Base-by-base conservation (phyloP, 2,329 filamentous ascomycete genomes). In the Ophiosphaerella herpotricha region DNA sequence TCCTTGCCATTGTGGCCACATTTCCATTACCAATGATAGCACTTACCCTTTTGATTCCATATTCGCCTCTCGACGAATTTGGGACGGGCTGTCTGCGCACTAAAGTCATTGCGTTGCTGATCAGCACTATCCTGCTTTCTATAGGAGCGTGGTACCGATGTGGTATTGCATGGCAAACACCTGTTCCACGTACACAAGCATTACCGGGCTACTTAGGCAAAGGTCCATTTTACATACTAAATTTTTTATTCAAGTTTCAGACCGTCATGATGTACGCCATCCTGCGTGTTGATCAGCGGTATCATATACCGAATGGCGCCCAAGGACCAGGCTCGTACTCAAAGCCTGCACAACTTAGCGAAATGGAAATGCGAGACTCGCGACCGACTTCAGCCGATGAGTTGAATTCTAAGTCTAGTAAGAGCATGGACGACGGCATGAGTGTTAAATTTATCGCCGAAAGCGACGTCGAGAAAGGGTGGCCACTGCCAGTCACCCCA, bases 161-260 rank as follows among this genome's bases (percentile, higher is more conserved):
- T 26, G 87, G 80, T 13, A 82, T 82, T 1, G 75, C 67, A 24
- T 90, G 80, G 71, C 77, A 77, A 47, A 66, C 77, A 0, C 74
- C 75, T 1, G 65, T 74, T 1, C 66, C 73, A 5, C 21, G 80
- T 79, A 24, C 83, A 78, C 3, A 61, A 64, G 48, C 75, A 38
- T 85, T 88, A 2, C 86, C 85, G 5, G 89, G 86, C 81, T 93
- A 86, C 68, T 82, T 90, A 62, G 77, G 77, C 64, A 89, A 87
- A 68, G 82, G 85, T 1, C 84, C 82, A 62, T 96, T 91, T 77
- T 96, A 94, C 75, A 75, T 85, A 66, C 89, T 94, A 77, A 89
- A 90, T 74, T 95, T 89, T 66, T 77, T 76, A 13, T 78, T 92
- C 33, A 91, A 96, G 73, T 75, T 92, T 35, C 66, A 88, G 21